Base-by-base conservation (phyloP, 208 protist genomes). In the Crithidia fasciculata region DNA sequence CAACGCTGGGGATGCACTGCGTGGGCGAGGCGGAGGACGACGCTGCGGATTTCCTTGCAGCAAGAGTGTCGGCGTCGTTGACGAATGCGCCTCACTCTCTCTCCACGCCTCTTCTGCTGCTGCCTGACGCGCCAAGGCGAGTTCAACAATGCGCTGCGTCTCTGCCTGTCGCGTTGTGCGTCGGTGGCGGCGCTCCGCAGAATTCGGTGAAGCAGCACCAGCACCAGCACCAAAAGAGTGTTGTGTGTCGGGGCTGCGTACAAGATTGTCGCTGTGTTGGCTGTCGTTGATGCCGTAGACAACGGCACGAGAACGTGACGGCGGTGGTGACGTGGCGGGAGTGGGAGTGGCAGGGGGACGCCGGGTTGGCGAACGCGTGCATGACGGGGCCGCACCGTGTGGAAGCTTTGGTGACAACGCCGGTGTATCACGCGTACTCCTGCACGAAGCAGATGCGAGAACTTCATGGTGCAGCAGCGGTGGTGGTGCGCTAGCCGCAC, bases 81-180 rank as follows among this genome's bases (percentile, higher is more conserved):
- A 28, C 28, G 28, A 1, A 28, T 18, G 40, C 0, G 15, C 36
- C 15, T 66, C 68, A 16, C 60, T 43, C n/a, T 50, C 66, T 3
- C 74, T 58, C 74, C 74, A 80, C 50, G 59, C 63, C 57, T 56
- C 69, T 15, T 78, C 77, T 16, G 43, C 56, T 5, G 66, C 53
- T 0, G 52, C 44, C 63, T 80, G 74, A 12, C 55, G 43, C 43
- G 54, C 41, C 57, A 63, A 53, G 4, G 74, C 74, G 3, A 80
- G 39, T 2, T 16, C 19, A 3, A 80, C 68, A 13, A 80, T 61
- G 8, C 16, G 41, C 3, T 8, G 28, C 10, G 68, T 70, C 37
- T 80, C 68, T 0, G 43, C 53, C 36, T 54, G 74, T 39, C 74
- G 40, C 13, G 9, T 41, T 12, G 8, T 45, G 5, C 68, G 58